phyloP scores from a whole-genome alignment of 441 rosid species.

The Syzygium syzygioides region DNA sequence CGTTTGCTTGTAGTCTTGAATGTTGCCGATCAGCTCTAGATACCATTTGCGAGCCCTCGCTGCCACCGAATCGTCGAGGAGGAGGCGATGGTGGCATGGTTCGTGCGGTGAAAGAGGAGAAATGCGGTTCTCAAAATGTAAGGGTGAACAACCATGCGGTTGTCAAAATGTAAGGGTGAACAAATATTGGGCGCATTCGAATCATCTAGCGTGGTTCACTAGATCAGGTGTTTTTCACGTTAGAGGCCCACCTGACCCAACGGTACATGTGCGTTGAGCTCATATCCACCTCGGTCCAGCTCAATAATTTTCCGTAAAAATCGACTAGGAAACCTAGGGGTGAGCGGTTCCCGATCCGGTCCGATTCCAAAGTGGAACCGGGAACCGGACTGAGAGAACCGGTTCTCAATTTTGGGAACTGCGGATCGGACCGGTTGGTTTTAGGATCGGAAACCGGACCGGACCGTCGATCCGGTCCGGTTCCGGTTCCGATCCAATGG shows the following conservation, averaged over 20 bases:
- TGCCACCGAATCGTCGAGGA: neutral
- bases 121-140: neutral
- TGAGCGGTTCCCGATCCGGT: too few relatives aligned
- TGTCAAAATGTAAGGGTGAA: neutral
- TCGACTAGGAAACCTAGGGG: neutral
- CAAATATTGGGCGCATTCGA: neutral
- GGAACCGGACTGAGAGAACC: too few relatives aligned
- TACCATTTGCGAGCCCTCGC: too few relatives aligned
- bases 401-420: too few relatives aligned
- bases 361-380: too few relatives aligned
- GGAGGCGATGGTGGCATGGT: neutral
- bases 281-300: rapidly evolving
- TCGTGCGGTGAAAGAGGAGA: neutral
- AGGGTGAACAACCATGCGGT: neutral
- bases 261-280: neutral
- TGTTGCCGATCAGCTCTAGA: too few relatives aligned
- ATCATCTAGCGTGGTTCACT: neutral
- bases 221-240: too few relatives aligned
- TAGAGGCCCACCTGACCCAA: neutral
- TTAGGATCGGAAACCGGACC: too few relatives aligned
- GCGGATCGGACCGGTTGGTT: too few relatives aligned
- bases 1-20: too few relatives aligned
- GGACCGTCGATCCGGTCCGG: too few relatives aligned
- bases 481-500: too few relatives aligned
- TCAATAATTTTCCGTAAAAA: neutral